Conservation (phyloP, 768 basidiomycete genomes). For the Tulasnella sp. region DNA sequence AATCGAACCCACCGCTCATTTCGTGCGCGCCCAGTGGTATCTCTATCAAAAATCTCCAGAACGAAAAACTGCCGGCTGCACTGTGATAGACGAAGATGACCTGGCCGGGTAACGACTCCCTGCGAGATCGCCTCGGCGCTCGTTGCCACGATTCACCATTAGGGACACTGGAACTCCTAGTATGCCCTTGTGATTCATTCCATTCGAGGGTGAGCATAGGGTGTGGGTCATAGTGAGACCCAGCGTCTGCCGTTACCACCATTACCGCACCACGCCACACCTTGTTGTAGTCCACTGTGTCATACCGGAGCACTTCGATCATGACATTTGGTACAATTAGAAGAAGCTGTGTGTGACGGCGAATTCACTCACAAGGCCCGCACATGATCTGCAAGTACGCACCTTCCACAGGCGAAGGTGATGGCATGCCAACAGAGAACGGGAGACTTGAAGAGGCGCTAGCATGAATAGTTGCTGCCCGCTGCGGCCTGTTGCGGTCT, state of each 20-base stretch:
- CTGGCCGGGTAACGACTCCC: slow-evolving; percentile 43
- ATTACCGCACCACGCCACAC: slow-evolving; percentile 84
- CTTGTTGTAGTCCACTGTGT: slow-evolving; percentile 67
- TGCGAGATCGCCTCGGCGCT: slow-evolving; percentile 20
- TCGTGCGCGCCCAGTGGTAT: slow-evolving; percentile 63
- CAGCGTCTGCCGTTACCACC: slow-evolving; percentile 76
- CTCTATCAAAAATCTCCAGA: slow-evolving; percentile 87
- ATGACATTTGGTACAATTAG: background rate
- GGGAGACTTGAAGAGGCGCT: slow-evolving; percentile 27
- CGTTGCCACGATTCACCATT: too few species aligned
- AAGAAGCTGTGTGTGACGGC: background rate
- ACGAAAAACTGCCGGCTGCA: slow-evolving; percentile 62
- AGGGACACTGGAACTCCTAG: too few species aligned
- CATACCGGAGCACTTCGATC: slow-evolving; percentile 59
- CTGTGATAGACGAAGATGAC: slow-evolving; percentile 64
- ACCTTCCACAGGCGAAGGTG: slow-evolving; percentile 46
- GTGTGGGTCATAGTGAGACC: slow-evolving; percentile 65
- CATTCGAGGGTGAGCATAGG: slow-evolving; percentile 61
- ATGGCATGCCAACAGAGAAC: slow-evolving; percentile 53
- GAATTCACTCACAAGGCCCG: slow-evolving; percentile 41
- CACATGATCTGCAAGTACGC: slow-evolving; percentile 83
- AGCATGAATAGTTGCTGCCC: background rate
- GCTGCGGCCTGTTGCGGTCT: background rate
- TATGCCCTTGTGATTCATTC: slow-evolving; percentile 32
- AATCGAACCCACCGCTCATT: slow-evolving; percentile 35